Base-by-base conservation (phyloP, 75 land plant genomes). In the Cupressus sempervirens region DNA sequence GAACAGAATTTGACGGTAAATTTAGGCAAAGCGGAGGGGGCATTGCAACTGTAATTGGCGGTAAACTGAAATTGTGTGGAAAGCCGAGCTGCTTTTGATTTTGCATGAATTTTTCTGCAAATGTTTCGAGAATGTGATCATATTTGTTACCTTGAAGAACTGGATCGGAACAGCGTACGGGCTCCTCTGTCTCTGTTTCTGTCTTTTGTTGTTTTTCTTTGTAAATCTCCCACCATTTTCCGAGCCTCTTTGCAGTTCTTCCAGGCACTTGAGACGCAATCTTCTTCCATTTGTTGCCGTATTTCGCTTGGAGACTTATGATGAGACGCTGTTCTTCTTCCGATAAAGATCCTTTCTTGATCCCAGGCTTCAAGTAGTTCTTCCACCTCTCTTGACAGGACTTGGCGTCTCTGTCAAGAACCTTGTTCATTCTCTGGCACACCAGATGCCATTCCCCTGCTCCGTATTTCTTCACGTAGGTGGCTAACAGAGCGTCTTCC, bases 231-330 rank as follows among this genome's bases (percentile, higher is more conserved):
- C 97, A 95, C 97, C 97, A 95, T 90, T 95, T 95, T 10, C 97
- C 95, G 4, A 95, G 84, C 68, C 97, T 86, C 86, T 95, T 95
- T 9, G 97, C 94, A 38, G 97, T 95, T 14, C 95, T 90, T 16
- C 97, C 97, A 1, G 97, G 97, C 82, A 95, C 92, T 84, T 95
- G 93, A 46, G 95, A 90, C 3, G 99, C 99, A 38, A 97, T 97
- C 83, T 92, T 94, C 88, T 97, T 97, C 98, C 99, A 97, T 84
- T 96, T 97, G 89, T 97, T 97, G 11, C 99, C 99, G 88, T 96
- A 90, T 68, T 97, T 97, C 23, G 96, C 93, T 84, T 97, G 99
- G 79, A 97, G 94, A 29, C 90, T 94, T 81, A 95, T 97, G 41
- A 97, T 98, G 6, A 96, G 90, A 23, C 84, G 92, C 85, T 97